Conservation (phyloP, 345 rosid species). For the Raphanus sativus region DNA sequence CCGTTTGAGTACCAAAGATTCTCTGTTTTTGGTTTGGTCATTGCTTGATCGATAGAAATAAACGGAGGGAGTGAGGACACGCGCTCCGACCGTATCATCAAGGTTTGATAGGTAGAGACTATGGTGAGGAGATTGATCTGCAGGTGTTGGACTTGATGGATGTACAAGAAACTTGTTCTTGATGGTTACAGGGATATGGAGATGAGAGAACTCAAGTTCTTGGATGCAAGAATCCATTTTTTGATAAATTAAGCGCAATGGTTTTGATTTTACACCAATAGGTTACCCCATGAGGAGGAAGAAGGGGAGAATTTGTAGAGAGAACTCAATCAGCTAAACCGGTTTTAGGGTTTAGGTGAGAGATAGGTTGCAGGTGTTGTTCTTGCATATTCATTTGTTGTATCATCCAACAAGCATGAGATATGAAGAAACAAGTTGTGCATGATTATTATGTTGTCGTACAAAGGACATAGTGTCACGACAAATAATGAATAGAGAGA, state of each 20-base stretch:
- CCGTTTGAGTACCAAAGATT: conserved; percentile 37
- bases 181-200: conserved; percentile 51
- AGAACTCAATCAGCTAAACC: conserved; percentile 17
- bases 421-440: conserved; percentile 1
- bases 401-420: conserved; percentile 28
- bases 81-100: conserved; percentile 71
- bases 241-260: not conserved
- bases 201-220: conserved; percentile 58
- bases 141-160: conserved; percentile 64
- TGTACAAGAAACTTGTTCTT: conserved; percentile 38
- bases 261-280: conserved; percentile 8
- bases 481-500: not conserved
- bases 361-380: conserved; percentile 30
- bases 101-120: conserved; percentile 85
- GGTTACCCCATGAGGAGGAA: not conserved
- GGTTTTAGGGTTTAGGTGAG: conserved; percentile 28
- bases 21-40: not conserved
- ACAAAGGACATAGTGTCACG: not conserved
- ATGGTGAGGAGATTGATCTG: conserved; percentile 38
- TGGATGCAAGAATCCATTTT: conserved; percentile 63
- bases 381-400: conserved; percentile 17
- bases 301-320: conserved; percentile 17
- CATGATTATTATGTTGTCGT: not conserved
- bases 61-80: conserved; percentile 86
- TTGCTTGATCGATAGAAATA: conserved; percentile 54